Evolutionary conservation across 768 basidiomycete species (phyloP).

Genomic region (Rhizopogon salebrosus): DNA sequence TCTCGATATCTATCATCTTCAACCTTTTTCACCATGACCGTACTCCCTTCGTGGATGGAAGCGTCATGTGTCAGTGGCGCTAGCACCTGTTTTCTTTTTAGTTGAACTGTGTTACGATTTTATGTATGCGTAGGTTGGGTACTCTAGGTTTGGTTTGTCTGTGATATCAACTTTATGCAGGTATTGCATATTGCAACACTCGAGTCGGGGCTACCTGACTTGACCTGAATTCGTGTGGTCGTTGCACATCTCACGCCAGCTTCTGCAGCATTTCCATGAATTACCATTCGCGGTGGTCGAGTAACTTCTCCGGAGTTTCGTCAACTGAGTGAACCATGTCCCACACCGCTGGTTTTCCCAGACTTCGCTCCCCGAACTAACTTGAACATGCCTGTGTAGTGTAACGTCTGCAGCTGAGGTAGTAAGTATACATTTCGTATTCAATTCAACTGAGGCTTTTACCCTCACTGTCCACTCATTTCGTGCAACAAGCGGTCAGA

Average conservation of each 20-base stretch:
- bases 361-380: too few species aligned
- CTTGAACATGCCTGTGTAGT: too few species aligned
- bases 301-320: too few species aligned
- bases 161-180: conserved; percentile 4
- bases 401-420: too few species aligned
- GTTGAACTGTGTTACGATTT: conserved; percentile 9
- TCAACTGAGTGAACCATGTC: too few species aligned
- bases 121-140: conserved; percentile 12
- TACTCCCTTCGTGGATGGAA: conserved; percentile 6
- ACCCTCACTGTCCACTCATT: too few species aligned
- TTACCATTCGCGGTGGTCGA: neutral
- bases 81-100: conserved; percentile 11
- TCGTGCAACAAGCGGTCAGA: too few species aligned
- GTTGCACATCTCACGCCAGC: too few species aligned
- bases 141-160: conserved; percentile 15
- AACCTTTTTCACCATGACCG: conserved; percentile 6
- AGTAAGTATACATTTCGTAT: too few species aligned
- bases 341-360: too few species aligned
- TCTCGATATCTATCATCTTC: conserved; percentile 12
- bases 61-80: neutral
- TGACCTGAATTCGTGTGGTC: neutral
- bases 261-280: neutral
- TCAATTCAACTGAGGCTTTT: too few species aligned
- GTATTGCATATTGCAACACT: neutral
- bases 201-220: neutral